phyloP scores from a whole-genome alignment of 1,284 basidiomycete genomes.

The Marasmius oreades region DNA sequence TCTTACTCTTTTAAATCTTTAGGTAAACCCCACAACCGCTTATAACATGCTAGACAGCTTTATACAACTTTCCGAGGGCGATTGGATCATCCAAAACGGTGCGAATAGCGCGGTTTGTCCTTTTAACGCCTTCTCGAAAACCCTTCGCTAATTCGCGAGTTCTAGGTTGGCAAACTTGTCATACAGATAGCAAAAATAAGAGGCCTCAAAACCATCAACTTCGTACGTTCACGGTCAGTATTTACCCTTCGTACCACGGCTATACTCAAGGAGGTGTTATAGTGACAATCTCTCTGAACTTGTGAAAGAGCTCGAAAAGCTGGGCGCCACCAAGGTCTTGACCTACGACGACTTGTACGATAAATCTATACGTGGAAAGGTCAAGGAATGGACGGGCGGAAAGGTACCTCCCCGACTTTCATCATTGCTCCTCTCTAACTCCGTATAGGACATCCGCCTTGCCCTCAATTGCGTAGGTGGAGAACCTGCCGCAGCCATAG shows the following conservation, averaged over 20 bases:
- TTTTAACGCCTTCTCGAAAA: background rate
- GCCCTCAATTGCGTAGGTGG: conserved; percentile 83
- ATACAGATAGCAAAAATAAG: conserved; percentile 74
- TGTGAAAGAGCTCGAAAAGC: conserved; percentile 43
- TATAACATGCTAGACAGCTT: conserved; percentile 78
- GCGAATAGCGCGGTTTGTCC: conserved; percentile 75
- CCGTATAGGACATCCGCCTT: conserved; percentile 50
- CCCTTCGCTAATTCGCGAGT: background rate
- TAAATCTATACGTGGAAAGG: conserved; percentile 43
- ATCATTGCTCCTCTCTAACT: too few relatives aligned
- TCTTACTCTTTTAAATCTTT: background rate
- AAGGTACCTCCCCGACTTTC: conserved; percentile 33
- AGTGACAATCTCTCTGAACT: conserved; percentile 54
- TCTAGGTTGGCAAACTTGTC: conserved; percentile 72
- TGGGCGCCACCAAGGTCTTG: conserved; percentile 72
- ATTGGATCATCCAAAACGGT: conserved; percentile 82
- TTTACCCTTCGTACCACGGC: conserved; percentile 1
- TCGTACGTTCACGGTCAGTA: conserved; percentile 68
- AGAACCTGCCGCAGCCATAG: conserved; percentile 63
- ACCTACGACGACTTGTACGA: conserved; percentile 71
- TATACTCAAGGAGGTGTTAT: conserved; percentile 1
- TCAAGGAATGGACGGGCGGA: conserved; percentile 59
- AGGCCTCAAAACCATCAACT: conserved; percentile 72
- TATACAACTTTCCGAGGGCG: conserved; percentile 55
- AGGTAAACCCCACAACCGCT: conserved; percentile 84